These are phyloP conservation scores for Hyphodiscus sp. DNA, from an alignment of 2,329 filamentous ascomycete genomes.

Conservation along the genomic window DNA sequence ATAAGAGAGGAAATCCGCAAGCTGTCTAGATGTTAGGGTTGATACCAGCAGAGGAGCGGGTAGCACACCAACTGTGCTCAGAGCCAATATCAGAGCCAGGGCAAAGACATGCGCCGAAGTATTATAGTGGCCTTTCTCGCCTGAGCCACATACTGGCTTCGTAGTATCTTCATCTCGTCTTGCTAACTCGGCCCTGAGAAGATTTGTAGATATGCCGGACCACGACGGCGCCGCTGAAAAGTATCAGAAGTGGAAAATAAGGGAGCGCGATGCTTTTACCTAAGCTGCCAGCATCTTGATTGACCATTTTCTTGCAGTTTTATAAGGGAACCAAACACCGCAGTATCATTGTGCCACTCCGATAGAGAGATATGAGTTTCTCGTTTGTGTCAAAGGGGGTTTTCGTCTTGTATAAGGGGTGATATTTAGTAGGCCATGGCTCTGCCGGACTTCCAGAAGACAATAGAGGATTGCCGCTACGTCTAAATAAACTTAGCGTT, in stretches of 20 bases:
- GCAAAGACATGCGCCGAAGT: conserved; percentile 50
- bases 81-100: conserved; percentile 47
- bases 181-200: conserved; percentile 43
- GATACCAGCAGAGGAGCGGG: neutral
- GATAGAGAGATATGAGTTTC: conserved; percentile 36
- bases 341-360: conserved; percentile 1
- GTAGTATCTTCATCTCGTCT: conserved; percentile 38
- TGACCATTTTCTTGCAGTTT: neutral
- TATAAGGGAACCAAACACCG: neutral
- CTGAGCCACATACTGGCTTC: conserved; percentile 48
- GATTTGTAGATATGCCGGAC: conserved; percentile 13
- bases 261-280: neutral
- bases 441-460: neutral
- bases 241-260: neutral
- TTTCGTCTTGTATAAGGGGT: neutral
- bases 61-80: conserved; percentile 43
- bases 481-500: neutral
- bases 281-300: neutral
- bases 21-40: conserved; percentile 20
- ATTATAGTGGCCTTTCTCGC: conserved; percentile 44
- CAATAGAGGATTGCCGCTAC: neutral
- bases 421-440: neutral
- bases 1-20: conserved; percentile 31
- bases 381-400: conserved; percentile 29
- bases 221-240: neutral